Base-by-base conservation (phyloP, 202 grass and related monocot species). In the Cymbopogon flexuosus region DNA sequence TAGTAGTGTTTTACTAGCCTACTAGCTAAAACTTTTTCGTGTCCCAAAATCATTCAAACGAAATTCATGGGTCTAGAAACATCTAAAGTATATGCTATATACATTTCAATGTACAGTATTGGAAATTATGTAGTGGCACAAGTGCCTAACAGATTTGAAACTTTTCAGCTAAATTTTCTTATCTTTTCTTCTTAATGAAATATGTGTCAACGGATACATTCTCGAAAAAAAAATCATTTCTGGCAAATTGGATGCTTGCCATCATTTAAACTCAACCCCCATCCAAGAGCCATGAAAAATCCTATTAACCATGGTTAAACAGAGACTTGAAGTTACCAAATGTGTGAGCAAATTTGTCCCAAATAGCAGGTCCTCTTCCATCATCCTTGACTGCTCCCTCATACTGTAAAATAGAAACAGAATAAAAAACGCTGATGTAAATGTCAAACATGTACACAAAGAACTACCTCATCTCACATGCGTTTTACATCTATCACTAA, bases 321-420 rank as follows among this genome's bases (percentile, higher is more conserved):
- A 14, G 3, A 22, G 31, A 33, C 2, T 57, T 16, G 13, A 64
- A 34, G 14, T 34, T 92, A 97, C 94, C 91, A 3, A 97, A 94
- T 19, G 85, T 75, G 81, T 97, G 94, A 2, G 94, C 87, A 77
- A 97, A 97, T 41, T 41, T 89, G 76, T 97, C 94, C 94, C 94
- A 97, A 65, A 97, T 83, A 59, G 91, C 76, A 27, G 23, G 64
- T 16, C 94, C 94, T 89, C 91, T 84, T 76, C 91, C 94, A 56
- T 84, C 94, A 34, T 12, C 73, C 60, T 94, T 94, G 70, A 93
- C 91, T 58, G 94, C 94, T 83, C 94, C 89, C 73, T 97, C 94
- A 52, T 92, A 90, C 94, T 94, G 61, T 18, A 73, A 56, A 49
- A 81, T 2, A 75, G 21, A 59, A 59, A 22, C 4, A 22, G 21